A percentile compares a stretch with the other conserved stretches of the same genome.
Evolutionary conservation across 2,329 filamentous ascomycete genomes (phyloP).

Genomic region (Dothiorella sarmentorum): DNA sequence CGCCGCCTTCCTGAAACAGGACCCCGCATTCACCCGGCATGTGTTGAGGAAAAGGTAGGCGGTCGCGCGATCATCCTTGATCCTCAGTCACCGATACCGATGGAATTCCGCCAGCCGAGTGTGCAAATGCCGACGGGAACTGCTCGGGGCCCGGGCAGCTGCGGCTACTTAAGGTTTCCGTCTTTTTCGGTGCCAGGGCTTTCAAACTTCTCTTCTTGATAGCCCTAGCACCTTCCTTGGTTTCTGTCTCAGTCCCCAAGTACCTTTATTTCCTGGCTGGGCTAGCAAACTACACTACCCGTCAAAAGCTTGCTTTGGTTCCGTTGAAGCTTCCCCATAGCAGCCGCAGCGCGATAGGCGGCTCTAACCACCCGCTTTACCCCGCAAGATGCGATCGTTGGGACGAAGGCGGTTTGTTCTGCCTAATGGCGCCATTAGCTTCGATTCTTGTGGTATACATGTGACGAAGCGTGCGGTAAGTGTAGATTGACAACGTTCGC

Average conservation of each 20-base stretch:
- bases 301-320: not conserved
- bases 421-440: not conserved
- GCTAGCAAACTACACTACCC: too few relatives aligned
- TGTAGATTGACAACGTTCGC: not conserved
- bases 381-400: not conserved
- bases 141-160: not conserved
- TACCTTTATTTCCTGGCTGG: too few relatives aligned
- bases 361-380: not conserved
- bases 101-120: not conserved
- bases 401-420: not conserved
- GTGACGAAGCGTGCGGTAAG: not conserved
- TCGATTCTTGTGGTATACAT: not conserved
- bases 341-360: not conserved
- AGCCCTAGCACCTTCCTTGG: not conserved
- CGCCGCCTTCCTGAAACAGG: constrained; percentile 1
- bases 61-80: not conserved
- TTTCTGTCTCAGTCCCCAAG: too few relatives aligned
- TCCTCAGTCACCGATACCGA: not conserved
- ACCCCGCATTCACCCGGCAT: not conserved
- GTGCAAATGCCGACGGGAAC: not conserved
- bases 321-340: not conserved
- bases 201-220: not conserved
- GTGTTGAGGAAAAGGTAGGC: too few relatives aligned
- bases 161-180: not conserved
- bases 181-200: not conserved